Base-by-base conservation (phyloP, 2,329 filamentous ascomycete genomes). In the Microdochium paspali region DNA sequence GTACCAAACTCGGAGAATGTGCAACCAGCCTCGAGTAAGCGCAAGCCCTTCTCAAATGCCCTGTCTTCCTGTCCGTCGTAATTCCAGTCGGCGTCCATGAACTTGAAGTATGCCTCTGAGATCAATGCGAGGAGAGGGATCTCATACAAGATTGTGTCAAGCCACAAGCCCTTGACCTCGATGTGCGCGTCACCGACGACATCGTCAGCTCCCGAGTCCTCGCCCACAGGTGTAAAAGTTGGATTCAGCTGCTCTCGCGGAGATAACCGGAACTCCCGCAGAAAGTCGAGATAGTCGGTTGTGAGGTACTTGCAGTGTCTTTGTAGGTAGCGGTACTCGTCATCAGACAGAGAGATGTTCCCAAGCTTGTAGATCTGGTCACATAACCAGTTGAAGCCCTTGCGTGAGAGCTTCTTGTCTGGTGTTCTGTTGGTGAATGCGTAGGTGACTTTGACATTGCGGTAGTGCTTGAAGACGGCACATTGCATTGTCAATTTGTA, bases 401-500 rank as follows among this genome's bases (percentile, higher is more conserved):
- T 77, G 56, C 89, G 80, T 24, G 82, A 95, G 50, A 98, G 74
- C 64, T 90, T 90, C 81, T 96, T 95, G 51, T 95, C 82, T 7
- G 89, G 88, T 1, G 93, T 98, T 45, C 93, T 85, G 64, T 98
- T 98, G 46, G 90, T 97, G 69, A 94, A 96, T 50, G 86, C 82
- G 62, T 97, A 98, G 2, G 87, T 90, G 49, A 97, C 93, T 42
- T 84, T 79, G 58, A 82, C 71, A 49, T 90, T 76, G 28, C 85
- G 85, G 66, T 95, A 97, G 71, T 90, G 94, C 67, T 94, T 94
- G 56, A 94, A 78, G 54, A 97, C 85, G 51, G 90, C 90, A 63
- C 87, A 95, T 84, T 98, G 93, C 93, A 98, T 98, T 20, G 93
- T 98, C 67, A 98, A 70, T 69, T 98, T 98, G 79, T 96, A 98